Evolutionary conservation across 2,329 filamentous ascomycete species (phyloP).

Genomic region (Colletotrichum incanum): DNA sequence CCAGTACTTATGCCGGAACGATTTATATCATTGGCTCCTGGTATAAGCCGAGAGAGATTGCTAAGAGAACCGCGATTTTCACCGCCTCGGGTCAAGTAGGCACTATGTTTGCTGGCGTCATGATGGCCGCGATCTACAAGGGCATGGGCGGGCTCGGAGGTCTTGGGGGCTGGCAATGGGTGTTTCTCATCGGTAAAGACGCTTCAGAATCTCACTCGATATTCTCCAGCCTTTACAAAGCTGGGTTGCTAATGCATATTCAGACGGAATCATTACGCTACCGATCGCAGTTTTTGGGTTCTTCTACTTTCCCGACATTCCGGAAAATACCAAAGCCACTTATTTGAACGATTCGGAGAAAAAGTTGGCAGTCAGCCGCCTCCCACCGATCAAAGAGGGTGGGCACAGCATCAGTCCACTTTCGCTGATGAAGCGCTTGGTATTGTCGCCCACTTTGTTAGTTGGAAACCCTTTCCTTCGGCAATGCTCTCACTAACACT

Average conservation of each 20-base stretch:
- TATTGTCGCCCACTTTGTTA: conserved; percentile 44
- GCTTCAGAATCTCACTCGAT: no score
- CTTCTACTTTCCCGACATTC: conserved; percentile 65
- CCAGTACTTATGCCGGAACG: conserved; percentile 58
- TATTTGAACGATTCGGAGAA: conserved; percentile 47
- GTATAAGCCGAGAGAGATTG: conserved; percentile 74
- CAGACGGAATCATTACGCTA: conserved; percentile 66
- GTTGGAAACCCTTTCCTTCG: conserved; percentile 37
- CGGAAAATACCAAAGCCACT: conserved; percentile 56
- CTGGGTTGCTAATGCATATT: conserved; percentile 16
- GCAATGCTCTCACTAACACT: neutral
- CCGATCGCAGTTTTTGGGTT: conserved; percentile 68
- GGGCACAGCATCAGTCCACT: conserved; percentile 47
- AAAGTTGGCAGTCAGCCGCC: conserved; percentile 57
- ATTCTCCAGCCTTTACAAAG: neutral
- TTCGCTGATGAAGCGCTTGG: conserved; percentile 46
- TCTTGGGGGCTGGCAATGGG: conserved; percentile 67
- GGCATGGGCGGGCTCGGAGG: conserved; percentile 60
- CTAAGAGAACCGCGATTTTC: conserved; percentile 76
- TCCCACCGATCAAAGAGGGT: conserved; percentile 48
- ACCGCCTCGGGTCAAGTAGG: conserved; percentile 73
- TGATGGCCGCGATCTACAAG: conserved; percentile 64
- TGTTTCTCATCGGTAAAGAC: conserved; percentile 48
- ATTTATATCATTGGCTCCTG: conserved; percentile 66
- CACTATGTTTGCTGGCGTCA: conserved; percentile 72